Conservation (phyloP, 179 eudicot genomes). For the Camellia oleifera region DNA sequence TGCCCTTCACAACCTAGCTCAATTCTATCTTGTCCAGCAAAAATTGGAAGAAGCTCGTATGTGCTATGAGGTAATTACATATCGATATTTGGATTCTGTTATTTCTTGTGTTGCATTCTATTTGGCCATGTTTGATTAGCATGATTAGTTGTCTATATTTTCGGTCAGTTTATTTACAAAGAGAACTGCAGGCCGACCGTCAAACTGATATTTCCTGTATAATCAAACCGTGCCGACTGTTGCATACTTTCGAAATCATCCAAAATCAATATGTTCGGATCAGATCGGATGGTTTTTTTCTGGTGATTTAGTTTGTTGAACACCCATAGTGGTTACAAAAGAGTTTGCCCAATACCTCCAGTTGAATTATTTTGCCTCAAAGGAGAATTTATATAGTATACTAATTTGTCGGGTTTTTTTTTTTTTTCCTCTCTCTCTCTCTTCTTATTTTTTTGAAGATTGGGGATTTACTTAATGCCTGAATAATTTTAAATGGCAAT, state of each 20-base stretch:
- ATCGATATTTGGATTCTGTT: not conserved
- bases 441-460: not conserved
- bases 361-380: not conserved
- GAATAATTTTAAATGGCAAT: not conserved
- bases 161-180: no score
- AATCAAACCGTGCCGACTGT: no score
- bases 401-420: not conserved
- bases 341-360: not conserved
- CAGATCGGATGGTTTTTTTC: no score
- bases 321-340: not conserved
- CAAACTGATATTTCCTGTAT: no score
- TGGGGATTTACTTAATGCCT: not conserved
- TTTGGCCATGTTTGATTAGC: no score
- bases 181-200: no score
- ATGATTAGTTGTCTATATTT: no score
- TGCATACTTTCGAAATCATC: no score
- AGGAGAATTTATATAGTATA: not conserved
- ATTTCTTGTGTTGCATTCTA: not conserved
- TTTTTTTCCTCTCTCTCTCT: not conserved
- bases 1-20: constrained; percentile 92
- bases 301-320: no score
- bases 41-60: constrained; percentile 69
- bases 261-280: no score
- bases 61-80: constrained; percentile 69
- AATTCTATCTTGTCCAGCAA: constrained; percentile 67